These are phyloP conservation scores for Sporodiniella umbellata DNA, from an alignment of 371 early-diverging fungal species.

Conservation along the genomic window DNA sequence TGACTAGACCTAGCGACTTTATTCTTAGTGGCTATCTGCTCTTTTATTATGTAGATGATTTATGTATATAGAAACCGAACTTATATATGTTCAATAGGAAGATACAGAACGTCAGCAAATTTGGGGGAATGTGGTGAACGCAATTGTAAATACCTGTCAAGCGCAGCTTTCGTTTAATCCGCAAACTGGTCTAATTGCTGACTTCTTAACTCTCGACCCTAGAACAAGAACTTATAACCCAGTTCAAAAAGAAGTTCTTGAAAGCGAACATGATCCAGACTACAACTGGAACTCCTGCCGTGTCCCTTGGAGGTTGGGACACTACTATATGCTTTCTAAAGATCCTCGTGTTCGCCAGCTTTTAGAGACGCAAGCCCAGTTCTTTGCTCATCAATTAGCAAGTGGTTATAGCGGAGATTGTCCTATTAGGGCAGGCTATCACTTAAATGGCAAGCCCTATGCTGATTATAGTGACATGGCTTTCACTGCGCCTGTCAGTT, in stretches of 20 bases:
- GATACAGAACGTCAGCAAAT: constrained; percentile 47
- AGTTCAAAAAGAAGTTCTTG: constrained; percentile 45
- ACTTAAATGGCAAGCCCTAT: constrained; percentile 48
- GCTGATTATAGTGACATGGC: constrained; percentile 61
- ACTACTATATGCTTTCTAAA: constrained; percentile 54
- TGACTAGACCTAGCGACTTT: constrained; percentile 61
- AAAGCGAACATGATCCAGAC: constrained; percentile 47
- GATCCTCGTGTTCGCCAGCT: constrained; percentile 51
- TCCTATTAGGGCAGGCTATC: constrained; percentile 56
- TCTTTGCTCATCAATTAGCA: constrained; percentile 49
- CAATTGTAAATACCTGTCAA: constrained; percentile 40
- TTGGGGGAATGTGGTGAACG: constrained; percentile 53
- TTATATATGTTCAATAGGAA: too few species aligned
- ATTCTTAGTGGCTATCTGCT: constrained; percentile 56
- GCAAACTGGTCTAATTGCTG: constrained; percentile 59
- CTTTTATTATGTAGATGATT: constrained; percentile 43
- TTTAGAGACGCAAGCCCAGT: constrained; percentile 52
- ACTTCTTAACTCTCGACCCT: constrained; percentile 39
- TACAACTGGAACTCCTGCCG: constrained; percentile 58
- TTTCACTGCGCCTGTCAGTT: constrained; percentile 59
- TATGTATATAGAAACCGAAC: too few species aligned
- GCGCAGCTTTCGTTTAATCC: constrained; percentile 46
- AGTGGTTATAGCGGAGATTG: constrained; percentile 33
- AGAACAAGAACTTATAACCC: constrained; percentile 41
- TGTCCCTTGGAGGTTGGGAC: constrained; percentile 61